Evolutionary conservation across 345 rosid species (phyloP), one percentile per base, ranked within the genome.

Genomic region (Rhodomyrtus tomentosa): DNA sequence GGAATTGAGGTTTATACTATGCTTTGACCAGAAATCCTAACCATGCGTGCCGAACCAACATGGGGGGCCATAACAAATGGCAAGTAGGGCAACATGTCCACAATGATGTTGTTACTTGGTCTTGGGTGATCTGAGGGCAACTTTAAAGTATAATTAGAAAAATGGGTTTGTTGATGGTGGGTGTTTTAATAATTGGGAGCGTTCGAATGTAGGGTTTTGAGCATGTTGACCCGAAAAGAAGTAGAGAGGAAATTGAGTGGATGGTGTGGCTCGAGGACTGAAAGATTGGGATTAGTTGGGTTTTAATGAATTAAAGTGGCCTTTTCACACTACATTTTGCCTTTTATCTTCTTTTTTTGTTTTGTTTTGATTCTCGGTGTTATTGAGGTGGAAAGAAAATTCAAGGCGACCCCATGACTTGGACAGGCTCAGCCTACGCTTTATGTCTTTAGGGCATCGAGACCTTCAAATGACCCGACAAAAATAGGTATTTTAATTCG

Each of bases 261-360:
- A 68, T 68, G 79, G 79, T 32, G 93, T 91, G 95, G 95, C 98
- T 93, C 96, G 95, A 94, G 95, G 89, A 88, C 84, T 88, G 88
- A 88, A 88, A 22, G 73, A 83, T 88, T 68, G 84, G 84, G 80
- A 83, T 87, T 81, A 84, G 72, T 86, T 86, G 84, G 21, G 42
- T 68, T 68, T 68, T 68, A 68, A 68, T 36, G 79, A 68, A 36
- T 36, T 36, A 68, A 36, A 56, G 83, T 84, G 55, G 51, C 55
- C 27, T 13, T 81, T 74, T 83, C 36, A 40, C 74, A 50, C 22
- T 18, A n/a, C 40, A 2, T 56, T 58, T 32, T 72, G 85, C 50
- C 29, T 38, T 40, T 72, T 80, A n/a, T 80, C 25, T 42, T 48
- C 55, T n/a, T 76, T 68, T 32, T 51, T 11, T 24, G 56, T 82